These are phyloP conservation scores for Globisporangium takayamanum DNA, from an alignment of 352 stramenopile genomes.

Conservation along the genomic window DNA sequence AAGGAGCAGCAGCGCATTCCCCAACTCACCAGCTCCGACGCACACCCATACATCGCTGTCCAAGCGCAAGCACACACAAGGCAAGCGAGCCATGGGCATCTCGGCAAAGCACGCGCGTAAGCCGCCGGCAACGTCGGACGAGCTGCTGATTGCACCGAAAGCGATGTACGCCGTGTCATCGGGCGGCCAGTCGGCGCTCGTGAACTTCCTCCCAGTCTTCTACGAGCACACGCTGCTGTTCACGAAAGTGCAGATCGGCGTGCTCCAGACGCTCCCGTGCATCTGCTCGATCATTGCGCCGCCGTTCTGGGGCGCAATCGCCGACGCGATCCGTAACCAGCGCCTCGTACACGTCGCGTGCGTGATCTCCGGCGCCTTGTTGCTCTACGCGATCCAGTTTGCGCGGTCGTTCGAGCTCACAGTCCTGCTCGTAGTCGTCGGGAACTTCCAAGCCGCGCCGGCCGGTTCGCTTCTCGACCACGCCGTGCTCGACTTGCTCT, in stretches of 20 bases:
- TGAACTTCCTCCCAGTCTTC: conserved; percentile 76
- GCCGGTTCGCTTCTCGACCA: conserved; percentile 64
- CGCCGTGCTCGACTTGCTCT: conserved; percentile 57
- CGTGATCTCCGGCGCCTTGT: conserved; percentile 44
- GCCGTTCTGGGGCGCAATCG: conserved; percentile 68
- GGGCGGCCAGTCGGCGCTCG: conserved; percentile 52
- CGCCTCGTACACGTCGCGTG: conserved; percentile 55
- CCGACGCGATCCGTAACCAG: conserved; percentile 60
- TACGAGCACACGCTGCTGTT: conserved; percentile 59
- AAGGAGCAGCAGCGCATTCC: no score
- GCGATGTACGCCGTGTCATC: conserved; percentile 71
- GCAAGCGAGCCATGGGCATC: no score
- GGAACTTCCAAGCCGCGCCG: conserved; percentile 60
- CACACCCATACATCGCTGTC: no score
- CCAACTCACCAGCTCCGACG: no score
- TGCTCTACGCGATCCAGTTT: conserved; percentile 57
- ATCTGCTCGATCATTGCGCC: conserved; percentile 61
- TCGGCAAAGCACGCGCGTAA: no score
- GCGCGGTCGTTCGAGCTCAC: conserved; percentile 45
- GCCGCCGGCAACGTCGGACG: not conserved
- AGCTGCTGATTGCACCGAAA: conserved; percentile 61
- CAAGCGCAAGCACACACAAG: no score
- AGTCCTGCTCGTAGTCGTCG: conserved; percentile 42
- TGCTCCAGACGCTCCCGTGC: conserved; percentile 62
- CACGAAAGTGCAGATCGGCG: conserved; percentile 70